Conservation (phyloP, 192 early-diverging fungal genomes). For the Rhizophagus sp. region DNA sequence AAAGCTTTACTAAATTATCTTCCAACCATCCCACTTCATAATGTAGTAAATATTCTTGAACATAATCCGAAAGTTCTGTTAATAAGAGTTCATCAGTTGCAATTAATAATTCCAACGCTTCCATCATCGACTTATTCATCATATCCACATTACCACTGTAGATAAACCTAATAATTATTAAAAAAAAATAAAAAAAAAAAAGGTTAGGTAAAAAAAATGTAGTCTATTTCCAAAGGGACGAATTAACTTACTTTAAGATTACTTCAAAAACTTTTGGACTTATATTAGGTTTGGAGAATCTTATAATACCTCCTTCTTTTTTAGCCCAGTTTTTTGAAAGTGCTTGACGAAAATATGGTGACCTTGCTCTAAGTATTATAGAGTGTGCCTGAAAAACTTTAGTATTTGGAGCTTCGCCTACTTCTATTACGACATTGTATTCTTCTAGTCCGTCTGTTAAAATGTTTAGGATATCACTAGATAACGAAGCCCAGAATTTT, state of each 20-base stretch:
- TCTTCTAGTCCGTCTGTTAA: constrained; percentile 5
- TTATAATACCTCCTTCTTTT: background rate
- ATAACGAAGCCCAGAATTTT: constrained; percentile 9
- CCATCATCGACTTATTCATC: background rate
- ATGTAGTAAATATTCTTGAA: constrained; percentile 23
- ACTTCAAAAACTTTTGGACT: constrained; percentile 25
- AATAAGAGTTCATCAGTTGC: constrained; percentile 29
- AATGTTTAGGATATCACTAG: background rate
- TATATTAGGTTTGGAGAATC: constrained; percentile 23
- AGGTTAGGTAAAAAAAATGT: background rate
- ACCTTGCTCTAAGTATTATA: constrained; percentile 19
- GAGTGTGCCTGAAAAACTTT: constrained; percentile 24
- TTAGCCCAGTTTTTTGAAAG: constrained; percentile 24
- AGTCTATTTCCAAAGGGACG: background rate
- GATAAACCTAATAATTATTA: constrained; percentile 11
- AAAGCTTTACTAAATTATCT: constrained; percentile 13
- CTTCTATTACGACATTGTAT: constrained; percentile 28
- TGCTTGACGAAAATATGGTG: constrained; percentile 18
- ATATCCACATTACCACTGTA: constrained; percentile 8
- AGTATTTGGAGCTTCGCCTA: constrained; percentile 20
- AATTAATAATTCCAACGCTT: constrained; percentile 6
- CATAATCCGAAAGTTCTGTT: constrained; percentile 19
- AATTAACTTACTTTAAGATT: constrained; percentile 12
- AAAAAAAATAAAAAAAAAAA: background rate
- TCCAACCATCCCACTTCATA: constrained; percentile 6